Base-by-base conservation (phyloP, 1,139 yeast species). In the Candida pseudoviswanathii region DNA sequence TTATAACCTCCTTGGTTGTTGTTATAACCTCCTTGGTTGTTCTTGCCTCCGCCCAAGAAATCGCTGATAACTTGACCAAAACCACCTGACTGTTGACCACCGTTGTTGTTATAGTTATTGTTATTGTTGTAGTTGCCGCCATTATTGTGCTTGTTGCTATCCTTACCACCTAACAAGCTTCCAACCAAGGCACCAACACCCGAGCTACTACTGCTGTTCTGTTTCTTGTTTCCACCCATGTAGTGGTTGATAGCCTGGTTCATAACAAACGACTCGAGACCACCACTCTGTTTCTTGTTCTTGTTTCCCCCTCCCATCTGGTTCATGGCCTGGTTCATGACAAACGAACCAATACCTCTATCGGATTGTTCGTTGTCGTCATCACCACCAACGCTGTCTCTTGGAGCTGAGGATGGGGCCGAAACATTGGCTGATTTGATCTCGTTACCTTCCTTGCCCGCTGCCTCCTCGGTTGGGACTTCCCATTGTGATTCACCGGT, bases 401-500 rank as follows among this genome's bases (percentile, higher is more conserved):
- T 16, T 11, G 22, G 24, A 2, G 29, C 22, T 21, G 45, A 16
- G 5, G 43, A 9, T 4, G 49, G 38, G 10, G 51, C 27, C 11
- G 48, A 16, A 10, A 32, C 9, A 16, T 8, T 34, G 41, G 34
- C 26, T 44, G 46, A 37, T 38, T 44, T 39, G 33, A 41, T n/a
- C 22, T 26, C 24, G 22, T 33, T 22, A 7, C 30, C 11, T 6
- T 33, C 39, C 8, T 41, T 33, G 25, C 42, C 25, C 10, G 10
- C 26, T 6, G 41, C 45, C 22, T 40, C 49, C 29, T 46, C 68
- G 25, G 34, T 26, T 4, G 58, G 58, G 9, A 47, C n/a, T 7
- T 55, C 58, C 58, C 58, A 67, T 45, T 65, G 70, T 2, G 68
- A 59, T 44, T 58, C 47, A 2, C 66, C 64, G 3, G 67, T 64